Base-by-base conservation (phyloP, 371 early-diverging fungal species). In the Sporodiniella umbellata region DNA sequence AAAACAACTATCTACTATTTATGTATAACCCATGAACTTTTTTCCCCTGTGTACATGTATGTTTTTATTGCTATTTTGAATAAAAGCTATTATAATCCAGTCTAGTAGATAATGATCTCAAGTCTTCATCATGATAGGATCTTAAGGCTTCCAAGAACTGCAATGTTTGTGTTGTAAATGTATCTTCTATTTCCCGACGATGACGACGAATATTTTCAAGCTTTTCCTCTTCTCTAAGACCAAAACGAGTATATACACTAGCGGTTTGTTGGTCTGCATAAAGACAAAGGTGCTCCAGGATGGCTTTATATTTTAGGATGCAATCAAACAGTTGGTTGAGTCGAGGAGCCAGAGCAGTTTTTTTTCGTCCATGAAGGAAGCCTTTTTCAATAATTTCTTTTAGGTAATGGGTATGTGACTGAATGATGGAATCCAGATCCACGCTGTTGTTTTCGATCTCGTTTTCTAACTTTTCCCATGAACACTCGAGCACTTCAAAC, bases 401-500 rank as follows among this genome's bases (percentile, higher is more conserved):
- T 18, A 92, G 60, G 39, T 89, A 92, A 23, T 61, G 68, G 19
- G 72, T 53, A 51, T 93, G 93, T 0, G 88, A 86, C 22, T 75
- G 75, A 31, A 89, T 90, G 38, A 90, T 64, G 2, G 68, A 66
- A 56, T 93, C 91, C 17, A 92, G 56, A 62, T 90, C 92, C 3
- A 79, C 81, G 8, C 78, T 74, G 30, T 80, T 73, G 47, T 69
- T 70, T 19, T 78, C 59, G 15, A 92, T 77, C 35, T 79, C 68
- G 15, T 71, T 75, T 8, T 74, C 60, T 18, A 98, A 70, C 60
- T 87, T 86, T 28, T 81, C 85, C 96, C 97, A 98, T 0, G 94
- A 87, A 46, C 88, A 87, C 67, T 96, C 97, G 18, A 97, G 75
- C 61, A 83, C 88, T 67, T 92, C 92, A 57, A 88, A 92, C 33